Percentiles rank a stretch among this genome's conserved stretches.
These are phyloP conservation scores for Bipolaris zeicola DNA, from an alignment of 2,329 filamentous ascomycete genomes.

Conservation along the genomic window DNA sequence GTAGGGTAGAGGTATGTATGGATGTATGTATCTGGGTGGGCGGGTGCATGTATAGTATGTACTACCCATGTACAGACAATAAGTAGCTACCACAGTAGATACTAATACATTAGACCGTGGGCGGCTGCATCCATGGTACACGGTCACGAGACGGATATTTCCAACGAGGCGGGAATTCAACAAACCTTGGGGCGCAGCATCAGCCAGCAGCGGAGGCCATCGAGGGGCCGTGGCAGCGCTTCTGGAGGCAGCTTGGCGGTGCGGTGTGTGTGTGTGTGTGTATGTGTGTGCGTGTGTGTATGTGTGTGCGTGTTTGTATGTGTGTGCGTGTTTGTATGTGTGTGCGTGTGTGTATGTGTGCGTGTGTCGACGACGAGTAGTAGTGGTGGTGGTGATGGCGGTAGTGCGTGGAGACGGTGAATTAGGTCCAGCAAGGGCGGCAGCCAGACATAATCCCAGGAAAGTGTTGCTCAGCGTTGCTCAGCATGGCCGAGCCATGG, in stretches of 20 bases:
- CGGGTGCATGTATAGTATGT: too few species aligned
- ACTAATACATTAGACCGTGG: background rate
- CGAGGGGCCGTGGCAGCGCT: slow-evolving; percentile 22
- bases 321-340: background rate
- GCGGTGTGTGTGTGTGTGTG: background rate
- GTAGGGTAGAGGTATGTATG: too few species aligned
- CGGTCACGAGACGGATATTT: background rate
- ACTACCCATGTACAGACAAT: too few species aligned
- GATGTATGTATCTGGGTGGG: too few species aligned
- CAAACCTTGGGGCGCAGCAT: slow-evolving; percentile 12
- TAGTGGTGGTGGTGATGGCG: background rate
- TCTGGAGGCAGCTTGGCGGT: slow-evolving; percentile 6
- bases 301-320: background rate
- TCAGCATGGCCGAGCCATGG: slow-evolving; percentile 15
- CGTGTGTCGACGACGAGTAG: background rate
- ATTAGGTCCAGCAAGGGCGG: background rate
- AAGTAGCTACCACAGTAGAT: too few species aligned
- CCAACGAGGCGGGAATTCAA: slow-evolving; percentile 8
- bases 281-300: background rate
- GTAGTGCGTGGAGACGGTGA: background rate
- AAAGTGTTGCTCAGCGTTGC: slow-evolving; percentile 10
- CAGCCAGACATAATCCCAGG: background rate
- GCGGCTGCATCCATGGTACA: slow-evolving; percentile 14
- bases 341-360: background rate
- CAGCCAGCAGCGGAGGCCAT: slow-evolving; percentile 23